phyloP scores from a whole-genome alignment of 352 stramenopile genomes.

The Globisporangium uncinulatum region DNA sequence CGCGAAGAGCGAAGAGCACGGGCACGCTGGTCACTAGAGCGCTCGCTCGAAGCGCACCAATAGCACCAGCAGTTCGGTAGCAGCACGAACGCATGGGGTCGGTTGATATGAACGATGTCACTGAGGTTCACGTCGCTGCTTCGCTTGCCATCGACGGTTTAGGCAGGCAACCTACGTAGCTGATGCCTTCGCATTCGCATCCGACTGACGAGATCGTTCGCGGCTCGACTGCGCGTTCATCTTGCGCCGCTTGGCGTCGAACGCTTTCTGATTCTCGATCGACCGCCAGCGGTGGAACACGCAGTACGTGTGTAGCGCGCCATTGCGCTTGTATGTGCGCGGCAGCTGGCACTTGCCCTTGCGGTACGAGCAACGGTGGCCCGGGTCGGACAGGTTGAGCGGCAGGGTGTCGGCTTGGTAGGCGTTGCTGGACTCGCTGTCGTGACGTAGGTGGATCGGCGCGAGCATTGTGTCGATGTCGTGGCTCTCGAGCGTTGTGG shows the following conservation, averaged over 20 bases:
- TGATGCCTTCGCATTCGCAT: too few relatives aligned
- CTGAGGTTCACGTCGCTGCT: too few relatives aligned
- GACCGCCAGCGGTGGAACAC: slow-evolving; percentile 55
- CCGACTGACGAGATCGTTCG: too few relatives aligned
- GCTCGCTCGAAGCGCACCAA: too few relatives aligned
- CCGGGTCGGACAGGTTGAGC: slow-evolving; percentile 7
- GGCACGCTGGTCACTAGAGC: background rate
- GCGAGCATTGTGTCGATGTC: background rate
- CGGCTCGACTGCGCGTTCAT: background rate
- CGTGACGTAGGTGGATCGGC: slow-evolving; percentile 1
- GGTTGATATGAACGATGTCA: too few relatives aligned
- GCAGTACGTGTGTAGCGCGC: slow-evolving; percentile 54
- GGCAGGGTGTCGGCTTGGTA: background rate
- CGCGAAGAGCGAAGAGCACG: slow-evolving; percentile 1
- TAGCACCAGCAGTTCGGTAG: too few relatives aligned
- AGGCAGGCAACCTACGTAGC: too few relatives aligned
- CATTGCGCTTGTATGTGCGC: slow-evolving; percentile 66
- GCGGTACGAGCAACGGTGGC: slow-evolving; percentile 38
- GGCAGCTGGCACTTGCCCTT: slow-evolving; percentile 40
- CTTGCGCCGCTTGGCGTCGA: slow-evolving; percentile 42
- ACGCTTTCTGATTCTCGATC: slow-evolving; percentile 49
- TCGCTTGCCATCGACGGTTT: too few relatives aligned
- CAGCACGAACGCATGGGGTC: too few relatives aligned
- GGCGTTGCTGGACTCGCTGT: background rate
- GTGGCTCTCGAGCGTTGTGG: background rate